These are phyloP conservation scores for Pichia heedii DNA, from an alignment of 805 yeast genomes.

Conservation along the genomic window DNA sequence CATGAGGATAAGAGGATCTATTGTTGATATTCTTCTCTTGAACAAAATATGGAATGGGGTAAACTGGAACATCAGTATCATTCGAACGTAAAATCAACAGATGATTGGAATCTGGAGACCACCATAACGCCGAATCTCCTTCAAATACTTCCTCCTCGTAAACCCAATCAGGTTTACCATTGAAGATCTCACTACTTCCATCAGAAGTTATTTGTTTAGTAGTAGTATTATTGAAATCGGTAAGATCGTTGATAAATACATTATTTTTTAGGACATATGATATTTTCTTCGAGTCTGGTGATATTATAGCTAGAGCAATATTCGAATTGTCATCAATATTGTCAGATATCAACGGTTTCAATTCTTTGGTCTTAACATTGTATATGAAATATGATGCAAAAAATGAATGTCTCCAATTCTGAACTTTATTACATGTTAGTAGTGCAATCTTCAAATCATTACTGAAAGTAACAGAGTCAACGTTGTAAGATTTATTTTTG, in stretches of 20 bases:
- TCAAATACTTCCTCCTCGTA: slow-evolving; percentile 84
- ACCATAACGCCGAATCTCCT: slow-evolving; percentile 69
- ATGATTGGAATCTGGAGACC: slow-evolving; percentile 70
- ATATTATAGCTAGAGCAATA: slow-evolving; percentile 51
- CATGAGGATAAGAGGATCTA: slow-evolving; percentile 44
- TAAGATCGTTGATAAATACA: slow-evolving; percentile 45
- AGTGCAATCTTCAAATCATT: slow-evolving; percentile 55
- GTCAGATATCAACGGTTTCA: slow-evolving; percentile 16
- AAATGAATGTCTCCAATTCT: slow-evolving; percentile 70
- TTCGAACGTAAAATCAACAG: slow-evolving; percentile 59
- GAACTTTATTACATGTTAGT: slow-evolving; percentile 50
- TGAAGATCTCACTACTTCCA: slow-evolving; percentile 63
- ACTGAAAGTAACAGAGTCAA: slow-evolving; percentile 53
- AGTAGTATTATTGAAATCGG: slow-evolving; percentile 15
- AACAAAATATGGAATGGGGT: slow-evolving; percentile 66
- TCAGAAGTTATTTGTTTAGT: slow-evolving; percentile 51
- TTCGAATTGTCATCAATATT: slow-evolving; percentile 17
- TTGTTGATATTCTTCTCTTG: slow-evolving; percentile 34
- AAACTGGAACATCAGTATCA: slow-evolving; percentile 66
- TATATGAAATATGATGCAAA: slow-evolving; percentile 54
- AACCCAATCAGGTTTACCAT: slow-evolving; percentile 93
- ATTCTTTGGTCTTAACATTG: slow-evolving; percentile 30
- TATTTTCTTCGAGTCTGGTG: slow-evolving; percentile 59
- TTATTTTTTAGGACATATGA: slow-evolving; percentile 65
- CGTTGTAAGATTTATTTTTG: slow-evolving; percentile 32